Conservation (phyloP, 805 yeast species). For the Sugiyamaella smithiae region DNA sequence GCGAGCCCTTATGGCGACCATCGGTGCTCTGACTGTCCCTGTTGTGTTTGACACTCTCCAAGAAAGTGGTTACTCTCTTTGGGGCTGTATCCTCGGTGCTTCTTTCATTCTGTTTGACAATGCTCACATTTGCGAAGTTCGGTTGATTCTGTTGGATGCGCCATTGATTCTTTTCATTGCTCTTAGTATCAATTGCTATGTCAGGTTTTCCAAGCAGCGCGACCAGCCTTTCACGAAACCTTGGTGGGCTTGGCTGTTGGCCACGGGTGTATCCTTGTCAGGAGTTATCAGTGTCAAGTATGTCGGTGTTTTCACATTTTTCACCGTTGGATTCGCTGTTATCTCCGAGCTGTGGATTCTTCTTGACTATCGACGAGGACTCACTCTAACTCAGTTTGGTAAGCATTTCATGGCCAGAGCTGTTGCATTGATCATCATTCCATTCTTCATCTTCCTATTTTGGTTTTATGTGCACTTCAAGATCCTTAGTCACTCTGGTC, state of each 20-base stretch:
- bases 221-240: slow-evolving; percentile 56
- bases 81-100: slow-evolving; percentile 76
- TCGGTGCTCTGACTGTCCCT: slow-evolving; percentile 82
- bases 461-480: slow-evolving; percentile 94
- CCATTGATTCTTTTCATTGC: slow-evolving; percentile 84
- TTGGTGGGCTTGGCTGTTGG: slow-evolving; percentile 87
- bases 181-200: slow-evolving; percentile 70
- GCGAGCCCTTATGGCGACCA: slow-evolving; percentile 73
- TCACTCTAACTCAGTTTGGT: slow-evolving; percentile 48
- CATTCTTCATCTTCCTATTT: slow-evolving; percentile 74
- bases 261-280: slow-evolving; percentile 83
- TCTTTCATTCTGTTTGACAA: slow-evolving; percentile 78
- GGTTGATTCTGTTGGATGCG: slow-evolving; percentile 89
- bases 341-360: slow-evolving; percentile 82
- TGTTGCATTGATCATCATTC: slow-evolving; percentile 68
- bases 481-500: slow-evolving; percentile 80
- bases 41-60: slow-evolving; percentile 79
- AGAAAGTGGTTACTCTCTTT: slow-evolving; percentile 74
- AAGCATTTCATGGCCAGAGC: slow-evolving; percentile 77
- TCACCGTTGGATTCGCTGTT: slow-evolving; percentile 85
- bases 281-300: slow-evolving; percentile 94
- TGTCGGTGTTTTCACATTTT: slow-evolving; percentile 90
- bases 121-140: slow-evolving; percentile 86
- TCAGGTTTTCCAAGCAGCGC: slow-evolving; percentile 65
- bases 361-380: slow-evolving; percentile 67